Evolutionary conservation across 768 basidiomycete species (phyloP).

Genomic region (Lepiota brunneoincarnata): DNA sequence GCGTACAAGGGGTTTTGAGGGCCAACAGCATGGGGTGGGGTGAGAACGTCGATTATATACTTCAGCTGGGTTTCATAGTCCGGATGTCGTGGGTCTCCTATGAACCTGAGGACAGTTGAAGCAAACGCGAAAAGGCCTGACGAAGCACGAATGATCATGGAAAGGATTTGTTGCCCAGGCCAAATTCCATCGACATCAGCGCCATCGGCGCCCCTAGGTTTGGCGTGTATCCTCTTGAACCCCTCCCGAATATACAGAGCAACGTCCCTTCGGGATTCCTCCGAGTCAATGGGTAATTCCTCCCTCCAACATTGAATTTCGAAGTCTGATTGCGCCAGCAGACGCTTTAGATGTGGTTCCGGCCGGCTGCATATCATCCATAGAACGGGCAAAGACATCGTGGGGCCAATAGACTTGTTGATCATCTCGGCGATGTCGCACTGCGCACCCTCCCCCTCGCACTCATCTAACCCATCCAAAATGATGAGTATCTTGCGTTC

Average conservation of each 20-base stretch:
- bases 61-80: too few species aligned
- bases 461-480: constrained; percentile 14
- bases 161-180: constrained; percentile 4
- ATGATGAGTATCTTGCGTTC: neutral
- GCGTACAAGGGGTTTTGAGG: too few species aligned
- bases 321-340: too few species aligned
- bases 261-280: neutral
- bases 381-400: neutral
- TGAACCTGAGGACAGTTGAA: constrained; percentile 9
- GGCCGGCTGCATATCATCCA: constrained; percentile 13
- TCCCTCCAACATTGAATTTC: neutral
- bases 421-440: constrained; percentile 6
- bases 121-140: constrained; percentile 15
- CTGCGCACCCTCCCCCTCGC: constrained; percentile 7
- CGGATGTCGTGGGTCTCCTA: constrained; percentile 11
- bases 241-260: neutral
- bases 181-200: constrained; percentile 1
- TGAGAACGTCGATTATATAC: too few species aligned
- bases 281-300: neutral
- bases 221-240: neutral
- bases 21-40: too few species aligned
- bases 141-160: neutral
- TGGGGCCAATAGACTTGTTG: neutral
- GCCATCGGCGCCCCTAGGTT: too few species aligned
- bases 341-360: constrained; percentile 5